A percentile compares a stretch with the other conserved stretches of the same genome.
These are phyloP conservation scores for Sugiyamaella americana DNA, from an alignment of 805 yeast genomes.

Conservation along the genomic window DNA sequence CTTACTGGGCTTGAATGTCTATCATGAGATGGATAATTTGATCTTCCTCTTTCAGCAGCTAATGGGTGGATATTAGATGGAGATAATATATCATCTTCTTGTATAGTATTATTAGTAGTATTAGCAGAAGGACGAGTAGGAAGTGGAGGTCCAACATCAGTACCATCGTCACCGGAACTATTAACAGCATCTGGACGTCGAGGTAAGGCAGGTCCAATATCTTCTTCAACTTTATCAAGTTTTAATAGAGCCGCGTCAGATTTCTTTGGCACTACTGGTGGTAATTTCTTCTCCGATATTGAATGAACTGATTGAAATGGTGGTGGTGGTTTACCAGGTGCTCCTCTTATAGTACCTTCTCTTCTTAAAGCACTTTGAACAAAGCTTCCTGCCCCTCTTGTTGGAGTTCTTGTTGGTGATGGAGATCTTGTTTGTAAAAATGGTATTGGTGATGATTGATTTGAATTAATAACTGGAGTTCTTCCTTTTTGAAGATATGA, in stretches of 20 bases:
- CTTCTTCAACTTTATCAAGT: not conserved
- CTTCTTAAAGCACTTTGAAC: constrained; percentile 27
- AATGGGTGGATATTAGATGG: not conserved
- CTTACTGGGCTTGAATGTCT: constrained; percentile 24
- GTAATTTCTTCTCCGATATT: not conserved
- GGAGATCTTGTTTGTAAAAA: constrained; percentile 1
- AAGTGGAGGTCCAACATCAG: constrained; percentile 2
- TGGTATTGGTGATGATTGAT: not conserved
- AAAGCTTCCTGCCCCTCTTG: constrained; percentile 22
- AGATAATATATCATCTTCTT: not conserved
- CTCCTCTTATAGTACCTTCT: constrained; percentile 16
- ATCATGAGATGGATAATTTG: not conserved
- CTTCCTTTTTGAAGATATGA: constrained; percentile 1
- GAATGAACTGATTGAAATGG: not conserved
- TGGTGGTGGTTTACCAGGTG: not conserved
- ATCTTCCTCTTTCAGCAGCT: not conserved
- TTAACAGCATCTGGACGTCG: not conserved
- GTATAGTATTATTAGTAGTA: no score
- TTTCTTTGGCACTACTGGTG: not conserved
- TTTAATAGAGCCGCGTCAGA: not conserved
- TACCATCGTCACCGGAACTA: not conserved
- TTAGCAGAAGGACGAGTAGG: constrained; percentile 1
- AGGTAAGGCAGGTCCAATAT: not conserved
- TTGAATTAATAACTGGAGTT: constrained; percentile 3
- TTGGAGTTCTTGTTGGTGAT: constrained; percentile 16